Base-by-base conservation (phyloP, 495 filamentous ascomycete genomes). In the Hyphodiscus hymeniophilus region DNA sequence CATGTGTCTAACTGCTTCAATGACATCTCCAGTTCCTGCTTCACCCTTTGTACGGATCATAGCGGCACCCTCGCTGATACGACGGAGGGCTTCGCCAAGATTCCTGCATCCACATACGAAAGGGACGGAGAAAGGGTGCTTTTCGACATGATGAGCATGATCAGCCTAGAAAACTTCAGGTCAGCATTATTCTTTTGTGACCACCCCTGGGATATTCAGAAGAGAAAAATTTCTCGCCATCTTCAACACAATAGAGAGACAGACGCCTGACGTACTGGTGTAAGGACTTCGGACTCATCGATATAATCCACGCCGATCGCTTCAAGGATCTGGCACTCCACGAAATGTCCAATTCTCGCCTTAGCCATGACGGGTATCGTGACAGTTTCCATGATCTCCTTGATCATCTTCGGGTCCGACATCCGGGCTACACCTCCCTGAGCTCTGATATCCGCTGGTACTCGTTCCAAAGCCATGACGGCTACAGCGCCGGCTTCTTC, bases 41-140 rank as follows among this genome's bases (percentile, higher is more conserved):
- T 98, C 92, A 33, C 92, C 92, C 74, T 98, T 98, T 48, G 92
- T 98, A 52, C 92, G 81, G 68, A 98, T 97, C 92, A 98, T 97
- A 28, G 92, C 91, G 12, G 92, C 92, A 43, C 92, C 92, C 67
- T 98, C 92, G 50, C 76, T 78, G 63, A 98, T 94, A 36, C 92
- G 79, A 36, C 92, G 75, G 51, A 98, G 77, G 31, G 94, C 92
- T 71, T 98, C 92, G 39, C 89, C 90, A 12, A 98, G 71, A 72
- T 95, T 92, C 42, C 92, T 79, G 74, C 92, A 98, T 30, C 92
- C 92, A 64, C 92, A 98, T 41, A 98, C 92, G 66, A 98, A 98
- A 46, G 92, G 92, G 35, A 82, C 78, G 59, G 75, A 79, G 76
- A 87, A 97, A 48, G 66, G 61, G 66, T 78, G 71, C 73, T 98